Evolutionary conservation across 805 yeast genomes (phyloP).

Genomic region (Monosporozyma servazzii): DNA sequence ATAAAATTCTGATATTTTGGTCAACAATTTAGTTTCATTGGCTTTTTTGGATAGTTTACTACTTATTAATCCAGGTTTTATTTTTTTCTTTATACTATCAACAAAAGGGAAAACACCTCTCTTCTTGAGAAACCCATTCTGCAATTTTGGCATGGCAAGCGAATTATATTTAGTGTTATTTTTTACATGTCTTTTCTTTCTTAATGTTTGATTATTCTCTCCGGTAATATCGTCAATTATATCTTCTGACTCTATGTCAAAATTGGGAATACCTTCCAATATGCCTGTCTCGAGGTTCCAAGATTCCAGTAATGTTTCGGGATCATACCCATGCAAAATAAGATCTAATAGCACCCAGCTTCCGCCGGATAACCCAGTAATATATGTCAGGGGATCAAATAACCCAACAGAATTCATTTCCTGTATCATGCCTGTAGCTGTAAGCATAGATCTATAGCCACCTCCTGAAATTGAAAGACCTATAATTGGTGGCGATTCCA

Average conservation of each 20-base stretch:
- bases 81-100: conserved; percentile 8
- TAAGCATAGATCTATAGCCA: conserved; percentile 32
- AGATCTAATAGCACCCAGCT: conserved; percentile 56
- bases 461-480: conserved; percentile 33
- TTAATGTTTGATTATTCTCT: neutral
- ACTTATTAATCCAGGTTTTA: conserved; percentile 11
- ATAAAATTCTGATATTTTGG: conserved; percentile 38
- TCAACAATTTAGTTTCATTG: conserved; percentile 12
- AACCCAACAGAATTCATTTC: conserved; percentile 33
- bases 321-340: conserved; percentile 32
- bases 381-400: conserved; percentile 44
- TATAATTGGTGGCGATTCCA: conserved; percentile 23
- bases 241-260: conserved; percentile 32
- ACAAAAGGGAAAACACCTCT: neutral
- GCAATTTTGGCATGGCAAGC: neutral
- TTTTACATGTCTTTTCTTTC: neutral
- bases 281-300: conserved; percentile 42
- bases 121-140: neutral
- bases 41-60: conserved; percentile 5
- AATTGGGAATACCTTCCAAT: conserved; percentile 48
- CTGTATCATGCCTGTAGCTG: conserved; percentile 26
- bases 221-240: conserved; percentile 12
- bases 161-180: neutral
- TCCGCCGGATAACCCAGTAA: conserved; percentile 65
- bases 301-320: conserved; percentile 23